Evolutionary conservation across 768 basidiomycete genomes (phyloP).

Genomic region (Kwoniella dendrophila): DNA sequence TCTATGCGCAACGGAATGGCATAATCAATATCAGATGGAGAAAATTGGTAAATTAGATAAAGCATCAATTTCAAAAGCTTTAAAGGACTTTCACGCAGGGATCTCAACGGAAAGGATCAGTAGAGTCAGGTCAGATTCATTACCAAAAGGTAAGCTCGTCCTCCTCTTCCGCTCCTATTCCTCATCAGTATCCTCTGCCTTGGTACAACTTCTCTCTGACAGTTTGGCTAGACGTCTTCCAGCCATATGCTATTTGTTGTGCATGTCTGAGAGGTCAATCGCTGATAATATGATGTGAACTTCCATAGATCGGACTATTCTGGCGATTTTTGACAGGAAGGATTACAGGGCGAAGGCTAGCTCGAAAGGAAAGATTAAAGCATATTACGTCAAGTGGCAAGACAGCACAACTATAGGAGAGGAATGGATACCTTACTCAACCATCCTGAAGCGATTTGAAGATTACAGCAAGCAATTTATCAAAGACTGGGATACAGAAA

Average conservation of each 20-base stretch:
- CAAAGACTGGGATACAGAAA: slow-evolving; percentile 10
- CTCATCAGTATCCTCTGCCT: too few species aligned
- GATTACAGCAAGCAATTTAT: slow-evolving; percentile 7
- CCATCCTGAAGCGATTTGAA: slow-evolving; percentile 1
- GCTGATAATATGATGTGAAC: background rate
- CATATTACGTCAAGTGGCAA: slow-evolving; percentile 3
- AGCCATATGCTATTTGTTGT: background rate
- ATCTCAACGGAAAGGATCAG: background rate
- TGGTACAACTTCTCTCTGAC: too few species aligned
- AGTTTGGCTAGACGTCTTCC: background rate
- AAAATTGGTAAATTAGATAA: background rate
- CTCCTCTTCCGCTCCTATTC: too few species aligned
- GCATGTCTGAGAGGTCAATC: background rate
- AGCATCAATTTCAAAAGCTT: background rate
- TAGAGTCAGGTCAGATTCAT: too few species aligned
- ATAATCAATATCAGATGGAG: slow-evolving; percentile 11
- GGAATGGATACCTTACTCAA: background rate
- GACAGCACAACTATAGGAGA: slow-evolving; percentile 3
- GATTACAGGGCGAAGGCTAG: slow-evolving; percentile 5
- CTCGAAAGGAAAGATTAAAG: background rate
- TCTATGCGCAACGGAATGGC: slow-evolving; percentile 20
- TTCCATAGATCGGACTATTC: background rate
- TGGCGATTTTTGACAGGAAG: slow-evolving; percentile 8
- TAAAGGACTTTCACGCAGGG: background rate
- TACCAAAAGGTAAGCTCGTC: too few species aligned